Evolutionary conservation across 2,329 filamentous ascomycete species (phyloP), one percentile per base, ranked within the genome.

Genomic region (Microsporum ferrugineum): DNA sequence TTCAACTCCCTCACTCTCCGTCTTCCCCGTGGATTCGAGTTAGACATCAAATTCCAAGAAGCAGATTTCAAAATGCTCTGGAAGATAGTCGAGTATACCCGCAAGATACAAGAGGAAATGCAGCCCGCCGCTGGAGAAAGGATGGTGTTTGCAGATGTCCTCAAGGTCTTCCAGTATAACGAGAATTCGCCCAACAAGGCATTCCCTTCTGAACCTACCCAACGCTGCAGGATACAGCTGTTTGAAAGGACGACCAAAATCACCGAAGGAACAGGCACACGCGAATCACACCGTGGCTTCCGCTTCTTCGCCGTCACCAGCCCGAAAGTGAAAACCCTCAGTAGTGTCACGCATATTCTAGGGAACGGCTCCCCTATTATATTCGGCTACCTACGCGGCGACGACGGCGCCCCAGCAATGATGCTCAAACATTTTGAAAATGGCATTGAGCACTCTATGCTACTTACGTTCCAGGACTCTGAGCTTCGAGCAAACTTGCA

Each of bases 61-160:
- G 77, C 82, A n/a, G 89, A 95, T 69, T 95, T 88, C 75, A 83
- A 86, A 63, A 85, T 83, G 64, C 75, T 95, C 8, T 91, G 87
- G 84, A 88, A 84, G 67, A 89, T 95, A 73, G 89, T 91, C 65
- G 89, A 95, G 63, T 92, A 95, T 71, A 89, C 88, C 31, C 82
- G 82, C 65, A 89, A 88, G 68, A 84, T 92, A 1, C 87, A 91
- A 68, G 80, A 81, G 31, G 88, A 84, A 58, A 78, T 95, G 47
- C 84, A 84, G 39, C 84, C 85, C 5, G 82, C 84, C 45, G 78
- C 80, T 34, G 87, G 89, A 59, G 91, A 96, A 73, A 78, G 78
- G 1, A 73, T 87, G 61, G 79, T 88, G 1, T 90, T 89, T 70
- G 84, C 86, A 67, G 81, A 83, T 5, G 85, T 82, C 1, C 76